Conservation (phyloP, 306 rosid genomes). For the Datisca glomerata region DNA sequence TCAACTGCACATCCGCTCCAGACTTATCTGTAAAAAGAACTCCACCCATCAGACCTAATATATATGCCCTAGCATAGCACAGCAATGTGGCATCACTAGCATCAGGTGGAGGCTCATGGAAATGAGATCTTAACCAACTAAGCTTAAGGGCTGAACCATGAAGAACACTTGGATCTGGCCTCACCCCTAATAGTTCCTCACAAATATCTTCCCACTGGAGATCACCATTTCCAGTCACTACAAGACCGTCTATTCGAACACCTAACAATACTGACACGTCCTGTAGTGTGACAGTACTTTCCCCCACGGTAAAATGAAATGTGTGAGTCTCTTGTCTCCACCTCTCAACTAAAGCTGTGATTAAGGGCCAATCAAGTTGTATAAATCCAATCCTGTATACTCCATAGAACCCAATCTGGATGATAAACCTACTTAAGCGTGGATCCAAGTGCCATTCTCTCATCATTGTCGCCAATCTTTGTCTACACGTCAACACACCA, state of each 20-base stretch:
- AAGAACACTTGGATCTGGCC: conserved; percentile 12
- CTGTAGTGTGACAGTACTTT: conserved; percentile 16
- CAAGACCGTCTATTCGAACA: conserved; percentile 8
- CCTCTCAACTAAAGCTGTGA: conserved; percentile 20
- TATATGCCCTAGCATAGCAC: conserved; percentile 14
- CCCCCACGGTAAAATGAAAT: conserved; percentile 18
- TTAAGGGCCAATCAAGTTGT: conserved; percentile 18
- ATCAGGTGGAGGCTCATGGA: conserved; percentile 7
- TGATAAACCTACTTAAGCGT: conserved; percentile 8
- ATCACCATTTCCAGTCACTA: conserved; percentile 15
- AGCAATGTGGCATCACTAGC: conserved; percentile 8
- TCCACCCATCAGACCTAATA: conserved; percentile 16
- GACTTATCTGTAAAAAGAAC: conserved; percentile 15
- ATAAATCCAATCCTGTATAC: conserved; percentile 10
- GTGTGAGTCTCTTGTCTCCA: conserved; percentile 21
- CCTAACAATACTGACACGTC: conserved; percentile 19
- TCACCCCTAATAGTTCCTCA: conserved; percentile 12
- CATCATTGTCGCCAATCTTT: conserved; percentile 14
- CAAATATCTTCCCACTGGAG: conserved; percentile 15
- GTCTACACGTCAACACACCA: conserved; percentile 17
- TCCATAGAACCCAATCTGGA: conserved; percentile 17
- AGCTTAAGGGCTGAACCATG: conserved; percentile 18
- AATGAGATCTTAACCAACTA: conserved; percentile 18
- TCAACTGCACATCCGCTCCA: conserved; percentile 17
- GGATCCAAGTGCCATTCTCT: conserved; percentile 15